Conservation (phyloP, 2,329 filamentous ascomycete species). For the Pseudogymnoascus sp. region DNA sequence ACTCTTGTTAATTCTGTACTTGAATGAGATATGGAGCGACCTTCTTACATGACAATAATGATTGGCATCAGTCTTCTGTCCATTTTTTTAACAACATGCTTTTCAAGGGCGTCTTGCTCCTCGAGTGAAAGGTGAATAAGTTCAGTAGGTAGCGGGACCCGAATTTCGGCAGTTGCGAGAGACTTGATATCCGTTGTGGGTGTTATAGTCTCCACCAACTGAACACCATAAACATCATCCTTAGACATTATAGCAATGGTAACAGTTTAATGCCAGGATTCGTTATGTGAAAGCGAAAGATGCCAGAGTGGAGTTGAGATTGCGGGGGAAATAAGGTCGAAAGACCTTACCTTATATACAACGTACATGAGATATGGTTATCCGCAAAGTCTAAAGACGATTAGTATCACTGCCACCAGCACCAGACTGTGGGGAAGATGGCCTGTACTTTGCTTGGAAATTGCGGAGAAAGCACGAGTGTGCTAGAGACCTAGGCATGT, state of each 20-base stretch:
- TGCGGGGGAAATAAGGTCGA: background rate
- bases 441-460: background rate
- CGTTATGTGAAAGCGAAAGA: background rate
- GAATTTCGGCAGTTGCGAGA: background rate
- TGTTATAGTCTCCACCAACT: background rate
- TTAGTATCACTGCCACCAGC: background rate
- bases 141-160: background rate
- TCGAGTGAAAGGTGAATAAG: conserved; percentile 6
- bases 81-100: background rate
- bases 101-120: conserved; percentile 5
- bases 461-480: background rate
- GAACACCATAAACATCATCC: background rate
- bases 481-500: background rate
- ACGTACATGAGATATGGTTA: background rate
- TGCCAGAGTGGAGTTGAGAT: background rate
- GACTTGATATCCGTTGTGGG: background rate
- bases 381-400: background rate
- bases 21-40: background rate
- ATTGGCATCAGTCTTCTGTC: conserved; percentile 6
- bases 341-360: background rate
- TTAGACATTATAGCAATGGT: background rate
- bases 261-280: background rate
- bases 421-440: background rate
- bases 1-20: background rate
- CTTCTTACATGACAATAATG: conserved; percentile 5